Conservation (phyloP, 495 filamentous ascomycete genomes). For the Tuber indicum region DNA sequence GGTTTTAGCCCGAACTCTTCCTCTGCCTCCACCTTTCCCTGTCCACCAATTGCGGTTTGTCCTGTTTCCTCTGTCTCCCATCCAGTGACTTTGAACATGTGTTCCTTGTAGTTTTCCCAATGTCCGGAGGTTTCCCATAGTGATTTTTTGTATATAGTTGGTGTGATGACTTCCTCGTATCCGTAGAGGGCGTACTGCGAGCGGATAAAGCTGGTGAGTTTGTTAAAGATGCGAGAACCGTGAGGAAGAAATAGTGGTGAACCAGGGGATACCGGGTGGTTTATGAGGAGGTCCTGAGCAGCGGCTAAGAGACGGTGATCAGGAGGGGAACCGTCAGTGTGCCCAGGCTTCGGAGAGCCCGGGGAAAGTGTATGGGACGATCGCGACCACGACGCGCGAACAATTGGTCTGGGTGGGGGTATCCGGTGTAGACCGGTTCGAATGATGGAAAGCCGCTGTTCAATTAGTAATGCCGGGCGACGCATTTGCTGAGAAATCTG, state of each 20-base stretch:
- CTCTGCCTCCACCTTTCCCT: slow-evolving; percentile 46
- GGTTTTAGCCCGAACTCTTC: slow-evolving; percentile 88
- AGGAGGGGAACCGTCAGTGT: background rate
- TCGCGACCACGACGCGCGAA: background rate
- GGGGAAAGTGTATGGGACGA: background rate
- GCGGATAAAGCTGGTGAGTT: slow-evolving; percentile 75
- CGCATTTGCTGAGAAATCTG: background rate
- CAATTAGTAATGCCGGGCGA: background rate
- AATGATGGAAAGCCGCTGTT: background rate
- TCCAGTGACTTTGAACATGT: slow-evolving; percentile 84
- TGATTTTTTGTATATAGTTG: slow-evolving; percentile 86
- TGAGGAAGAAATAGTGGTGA: slow-evolving; percentile 83
- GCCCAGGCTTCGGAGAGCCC: background rate
- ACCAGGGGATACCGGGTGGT: slow-evolving; percentile 72
- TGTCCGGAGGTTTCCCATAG: slow-evolving; percentile 87
- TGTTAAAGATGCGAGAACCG: slow-evolving; percentile 80
- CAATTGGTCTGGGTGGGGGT: background rate
- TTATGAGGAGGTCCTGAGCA: slow-evolving; percentile 70
- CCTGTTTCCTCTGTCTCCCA: slow-evolving; percentile 44
- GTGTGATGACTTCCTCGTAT: slow-evolving; percentile 86
- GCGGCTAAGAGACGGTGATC: slow-evolving; percentile 67
- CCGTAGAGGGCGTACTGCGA: slow-evolving; percentile 81
- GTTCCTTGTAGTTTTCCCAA: slow-evolving; percentile 87
- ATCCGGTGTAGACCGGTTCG: background rate
- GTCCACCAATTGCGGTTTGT: background rate